A percentile compares a stretch with the other conserved stretches of the same genome.
These are phyloP conservation scores for Mycena venus DNA, from an alignment of 768 basidiomycete species.

Conservation along the genomic window DNA sequence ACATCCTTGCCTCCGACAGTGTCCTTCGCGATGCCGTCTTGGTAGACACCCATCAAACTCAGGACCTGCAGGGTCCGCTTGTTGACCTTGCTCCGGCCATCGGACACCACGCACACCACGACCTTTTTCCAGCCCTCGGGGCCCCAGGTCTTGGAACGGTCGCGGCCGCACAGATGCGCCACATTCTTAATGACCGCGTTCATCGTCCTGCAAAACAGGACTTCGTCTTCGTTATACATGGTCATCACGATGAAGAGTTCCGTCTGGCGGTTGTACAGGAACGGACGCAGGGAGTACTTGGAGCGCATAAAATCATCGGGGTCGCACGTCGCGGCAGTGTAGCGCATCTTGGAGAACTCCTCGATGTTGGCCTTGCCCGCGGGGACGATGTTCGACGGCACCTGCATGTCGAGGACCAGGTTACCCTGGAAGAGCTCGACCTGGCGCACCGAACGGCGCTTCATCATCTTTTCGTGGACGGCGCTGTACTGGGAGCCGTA, in stretches of 20 bases:
- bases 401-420: conserved; percentile 85
- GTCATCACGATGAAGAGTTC: conserved; percentile 97
- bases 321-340: conserved; percentile 91
- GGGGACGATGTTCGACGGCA: conserved; percentile 85
- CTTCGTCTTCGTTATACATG: conserved; percentile 95
- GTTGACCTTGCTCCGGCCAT: conserved; percentile 89
- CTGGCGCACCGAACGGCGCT: conserved; percentile 81
- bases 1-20: conserved; percentile 91
- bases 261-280: conserved; percentile 83
- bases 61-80: conserved; percentile 93
- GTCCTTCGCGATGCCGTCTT: conserved; percentile 92
- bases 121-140: conserved; percentile 92
- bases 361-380: conserved; percentile 70
- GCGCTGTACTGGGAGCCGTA: conserved; percentile 68
- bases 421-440: conserved; percentile 88
- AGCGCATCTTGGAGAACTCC: conserved; percentile 88
- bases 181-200: conserved; percentile 92
- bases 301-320: conserved; percentile 88
- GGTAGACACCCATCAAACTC: conserved; percentile 87
- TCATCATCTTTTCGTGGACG: conserved; percentile 86
- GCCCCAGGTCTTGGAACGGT: conserved; percentile 86
- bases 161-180: conserved; percentile 80
- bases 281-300: conserved; percentile 85
- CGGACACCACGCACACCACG: conserved; percentile 89
- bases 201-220: conserved; percentile 85